Conservation (phyloP, 1,284 basidiomycete species). For the Meira nashicola region DNA sequence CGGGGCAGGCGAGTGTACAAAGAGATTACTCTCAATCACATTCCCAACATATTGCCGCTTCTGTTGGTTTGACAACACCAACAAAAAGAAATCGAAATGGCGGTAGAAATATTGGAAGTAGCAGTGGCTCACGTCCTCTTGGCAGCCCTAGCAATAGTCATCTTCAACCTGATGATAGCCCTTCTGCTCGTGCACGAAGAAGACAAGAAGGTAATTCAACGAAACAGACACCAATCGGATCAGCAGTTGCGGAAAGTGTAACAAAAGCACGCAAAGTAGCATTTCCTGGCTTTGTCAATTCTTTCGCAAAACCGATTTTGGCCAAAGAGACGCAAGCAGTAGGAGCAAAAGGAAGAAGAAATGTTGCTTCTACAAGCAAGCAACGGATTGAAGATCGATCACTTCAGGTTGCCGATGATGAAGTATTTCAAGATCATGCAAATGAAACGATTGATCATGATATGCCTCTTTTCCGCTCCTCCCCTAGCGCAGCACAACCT, state of each 20-base stretch:
- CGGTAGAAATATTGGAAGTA: constrained; percentile 1
- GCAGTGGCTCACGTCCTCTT: neutral
- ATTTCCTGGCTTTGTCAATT: constrained; percentile 12
- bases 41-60: neutral
- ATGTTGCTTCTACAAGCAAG: neutral
- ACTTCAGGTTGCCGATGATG: neutral
- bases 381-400: neutral
- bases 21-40: constrained; percentile 6
- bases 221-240: neutral
- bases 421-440: neutral
- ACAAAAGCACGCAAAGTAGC: neutral
- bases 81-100: neutral
- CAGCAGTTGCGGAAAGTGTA: neutral
- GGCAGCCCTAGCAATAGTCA: neutral
- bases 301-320: constrained; percentile 5
- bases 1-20: neutral
- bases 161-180: constrained; percentile 5
- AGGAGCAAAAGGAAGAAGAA: neutral
- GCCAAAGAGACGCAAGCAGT: neutral
- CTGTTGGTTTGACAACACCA: constrained; percentile 4
- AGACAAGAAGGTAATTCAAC: neutral
- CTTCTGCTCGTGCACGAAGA: neutral
- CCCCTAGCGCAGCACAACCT: too few relatives aligned
- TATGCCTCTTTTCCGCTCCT: too few relatives aligned
- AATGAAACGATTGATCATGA: too few relatives aligned